Base-by-base conservation (phyloP, 1,139 yeast species). In the Suhomyces atakaporum region DNA sequence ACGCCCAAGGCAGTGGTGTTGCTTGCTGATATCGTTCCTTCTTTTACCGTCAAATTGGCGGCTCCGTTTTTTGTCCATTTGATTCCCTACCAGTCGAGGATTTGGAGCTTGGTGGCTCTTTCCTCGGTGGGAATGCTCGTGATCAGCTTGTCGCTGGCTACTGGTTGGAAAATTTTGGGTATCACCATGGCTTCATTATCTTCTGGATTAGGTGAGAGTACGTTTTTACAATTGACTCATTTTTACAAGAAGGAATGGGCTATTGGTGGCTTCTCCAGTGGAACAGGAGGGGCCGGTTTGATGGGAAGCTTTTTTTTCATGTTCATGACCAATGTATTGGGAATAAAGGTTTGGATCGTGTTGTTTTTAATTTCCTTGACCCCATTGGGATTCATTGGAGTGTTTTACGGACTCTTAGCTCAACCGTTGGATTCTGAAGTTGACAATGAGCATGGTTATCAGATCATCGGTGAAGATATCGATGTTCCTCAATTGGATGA, bases 241-340 rank as follows among this genome's bases (percentile, higher is more conserved):
- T 78, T 66, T 49, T 82, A 75, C 51, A 69, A 69, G 13, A 72
- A 73, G 22, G 56, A 62, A 13, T 39, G 49, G 33, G 73, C 96
- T 3, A 68, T 92, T 31, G 81, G 85, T 32, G 97, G 95, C 0
- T 92, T 94, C 77, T 84, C 95, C 24, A 77, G 89, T 10, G 98
- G 98, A 0, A 92, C 97, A 0, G 97, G 97, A 1, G 95, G 88
- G 9, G 97, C 98, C 0, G 97, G 97, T 0, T 60, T 90, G 3
- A 74, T 79, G 14, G 98, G 97, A 0, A 81, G 95, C 50, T 69
- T 69, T 40, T 38, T 64, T 23, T 70, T 65, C 42, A 50, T 71
- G 63, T 30, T 69, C n/a, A 42, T 70, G 46, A 70, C 76, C 16
- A 69, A 65, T 39, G 40, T 71, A 9, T 25, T 68, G 15, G 61